Evolutionary conservation across 202 grass and related monocot genomes (phyloP).

Genomic region (Hordeum pubiflorum): DNA sequence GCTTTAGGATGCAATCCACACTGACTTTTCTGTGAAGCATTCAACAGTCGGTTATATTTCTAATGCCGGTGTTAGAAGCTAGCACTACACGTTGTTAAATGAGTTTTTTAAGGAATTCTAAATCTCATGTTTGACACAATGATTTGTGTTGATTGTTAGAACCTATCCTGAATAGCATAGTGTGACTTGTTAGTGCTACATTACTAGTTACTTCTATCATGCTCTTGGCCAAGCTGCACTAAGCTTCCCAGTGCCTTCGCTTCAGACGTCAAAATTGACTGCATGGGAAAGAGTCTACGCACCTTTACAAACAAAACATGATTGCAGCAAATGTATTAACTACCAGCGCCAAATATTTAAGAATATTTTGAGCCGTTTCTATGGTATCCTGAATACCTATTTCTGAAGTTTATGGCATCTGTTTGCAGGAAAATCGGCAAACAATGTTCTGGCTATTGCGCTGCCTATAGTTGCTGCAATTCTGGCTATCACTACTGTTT

Average conservation of each 20-base stretch:
- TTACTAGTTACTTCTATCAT: neutral
- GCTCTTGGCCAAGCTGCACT: neutral
- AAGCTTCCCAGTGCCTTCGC: neutral
- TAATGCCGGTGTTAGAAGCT: neutral
- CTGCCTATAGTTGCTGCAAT: constrained; percentile 30
- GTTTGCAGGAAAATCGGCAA: constrained; percentile 22
- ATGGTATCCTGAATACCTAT: neutral
- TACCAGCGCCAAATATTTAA: neutral
- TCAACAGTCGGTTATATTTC: neutral
- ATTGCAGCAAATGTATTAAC: neutral
- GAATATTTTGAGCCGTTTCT: neutral
- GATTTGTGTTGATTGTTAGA: neutral
- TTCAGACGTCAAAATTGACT: neutral
- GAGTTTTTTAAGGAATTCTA: neutral
- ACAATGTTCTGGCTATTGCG: constrained; percentile 33
- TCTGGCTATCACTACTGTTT: constrained; percentile 12
- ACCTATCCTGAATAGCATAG: neutral
- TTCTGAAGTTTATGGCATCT: constrained; percentile 3
- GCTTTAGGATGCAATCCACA: neutral
- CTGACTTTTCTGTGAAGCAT: neutral
- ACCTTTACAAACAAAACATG: neutral
- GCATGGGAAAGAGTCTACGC: neutral
- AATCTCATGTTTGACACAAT: neutral
- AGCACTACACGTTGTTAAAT: neutral
- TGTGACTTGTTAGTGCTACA: neutral